Percentiles rank a stretch among this genome's conserved stretches.
Conservation (phyloP, 108 stramenopile genomes). For the Fragilaria radians region DNA sequence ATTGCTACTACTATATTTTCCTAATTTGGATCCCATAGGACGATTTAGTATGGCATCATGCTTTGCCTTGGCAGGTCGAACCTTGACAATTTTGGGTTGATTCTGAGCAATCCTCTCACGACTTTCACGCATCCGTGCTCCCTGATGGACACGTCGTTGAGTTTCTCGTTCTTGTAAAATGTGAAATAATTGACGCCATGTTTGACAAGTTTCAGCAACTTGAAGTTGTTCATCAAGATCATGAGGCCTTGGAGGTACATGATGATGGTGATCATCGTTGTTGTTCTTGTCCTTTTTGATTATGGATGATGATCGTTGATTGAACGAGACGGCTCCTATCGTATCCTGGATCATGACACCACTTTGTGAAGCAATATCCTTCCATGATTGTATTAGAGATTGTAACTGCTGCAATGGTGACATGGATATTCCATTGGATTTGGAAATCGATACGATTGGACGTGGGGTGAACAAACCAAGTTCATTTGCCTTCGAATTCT, state of each 20-base stretch:
- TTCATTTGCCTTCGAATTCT: conserved; percentile 7
- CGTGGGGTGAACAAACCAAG: not conserved
- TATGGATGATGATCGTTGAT: not conserved
- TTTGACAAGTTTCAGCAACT: conserved; percentile 22
- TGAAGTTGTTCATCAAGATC: conserved; percentile 14
- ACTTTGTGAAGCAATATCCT: conserved; percentile 28
- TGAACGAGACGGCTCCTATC: not conserved
- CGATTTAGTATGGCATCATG: conserved; percentile 25
- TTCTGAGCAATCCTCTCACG: conserved; percentile 29
- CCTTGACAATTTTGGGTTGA: conserved; percentile 58
- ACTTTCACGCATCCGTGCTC: conserved; percentile 41
- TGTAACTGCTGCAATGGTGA: conserved; percentile 13
- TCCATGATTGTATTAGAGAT: conserved; percentile 33
- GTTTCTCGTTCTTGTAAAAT: conserved; percentile 27
- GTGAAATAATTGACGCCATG: conserved; percentile 44
- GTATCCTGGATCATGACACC: conserved; percentile 14
- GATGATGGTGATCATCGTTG: not conserved
- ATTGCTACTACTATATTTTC: not conserved
- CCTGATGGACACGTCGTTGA: conserved; percentile 25
- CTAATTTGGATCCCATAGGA: conserved; percentile 1
- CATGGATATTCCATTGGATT: not conserved
- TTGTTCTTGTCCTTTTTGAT: not conserved
- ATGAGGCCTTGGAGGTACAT: not conserved
- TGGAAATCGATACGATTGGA: not conserved
- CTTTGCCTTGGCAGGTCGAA: conserved; percentile 26